Conservation (phyloP, 225 moss, liverwort and hornwort species). For the Straminergon stramineum region DNA sequence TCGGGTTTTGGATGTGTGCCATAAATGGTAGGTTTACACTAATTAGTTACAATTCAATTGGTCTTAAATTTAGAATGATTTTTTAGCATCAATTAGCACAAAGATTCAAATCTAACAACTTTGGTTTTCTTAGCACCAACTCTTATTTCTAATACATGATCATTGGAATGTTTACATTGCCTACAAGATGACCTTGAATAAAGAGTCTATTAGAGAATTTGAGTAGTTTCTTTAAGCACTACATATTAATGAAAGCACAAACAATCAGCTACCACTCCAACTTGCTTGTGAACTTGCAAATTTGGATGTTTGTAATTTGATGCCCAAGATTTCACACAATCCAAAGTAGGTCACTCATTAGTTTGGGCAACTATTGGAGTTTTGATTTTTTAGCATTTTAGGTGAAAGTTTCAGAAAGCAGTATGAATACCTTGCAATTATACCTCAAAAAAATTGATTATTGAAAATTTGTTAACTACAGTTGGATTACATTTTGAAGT, state of each 20-base stretch:
- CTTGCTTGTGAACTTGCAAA: neutral
- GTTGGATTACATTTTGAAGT: neutral
- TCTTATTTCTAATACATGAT: neutral
- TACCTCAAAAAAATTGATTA: neutral
- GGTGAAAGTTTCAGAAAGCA: accelerated
- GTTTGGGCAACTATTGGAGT: accelerated
- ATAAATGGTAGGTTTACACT: no score
- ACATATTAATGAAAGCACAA: neutral
- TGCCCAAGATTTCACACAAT: accelerated
- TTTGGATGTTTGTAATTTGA: neutral
- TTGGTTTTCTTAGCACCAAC: accelerated
- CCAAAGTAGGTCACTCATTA: neutral
- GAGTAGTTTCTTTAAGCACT: neutral
- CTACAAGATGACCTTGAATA: accelerated
- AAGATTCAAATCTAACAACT: neutral
- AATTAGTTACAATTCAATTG: accelerated
- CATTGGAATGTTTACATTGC: neutral
- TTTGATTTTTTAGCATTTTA: neutral
- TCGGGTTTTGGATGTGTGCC: no score
- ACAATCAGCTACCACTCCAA: no score
- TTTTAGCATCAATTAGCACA: neutral
- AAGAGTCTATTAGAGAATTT: accelerated
- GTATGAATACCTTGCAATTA: no score
- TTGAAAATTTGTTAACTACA: accelerated
- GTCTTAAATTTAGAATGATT: accelerated